These are phyloP conservation scores for Aspergillus ellipticus DNA, from an alignment of 495 filamentous ascomycete genomes.

Conservation along the genomic window DNA sequence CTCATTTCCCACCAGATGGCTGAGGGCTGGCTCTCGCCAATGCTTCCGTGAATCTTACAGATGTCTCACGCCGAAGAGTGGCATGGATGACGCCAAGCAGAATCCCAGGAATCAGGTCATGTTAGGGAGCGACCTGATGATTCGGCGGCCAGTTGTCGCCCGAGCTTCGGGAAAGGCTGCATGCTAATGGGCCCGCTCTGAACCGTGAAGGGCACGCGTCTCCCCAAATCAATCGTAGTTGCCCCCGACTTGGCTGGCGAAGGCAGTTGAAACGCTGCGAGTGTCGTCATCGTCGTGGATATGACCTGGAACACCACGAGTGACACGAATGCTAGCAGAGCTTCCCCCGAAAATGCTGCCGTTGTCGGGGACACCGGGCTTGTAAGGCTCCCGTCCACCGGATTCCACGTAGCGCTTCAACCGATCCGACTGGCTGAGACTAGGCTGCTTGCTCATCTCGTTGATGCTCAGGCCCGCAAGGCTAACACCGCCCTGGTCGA, in stretches of 20 bases:
- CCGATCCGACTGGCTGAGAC: conserved; percentile 80
- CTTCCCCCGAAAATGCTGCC: conserved; percentile 75
- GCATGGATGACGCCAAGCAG: conserved; percentile 10
- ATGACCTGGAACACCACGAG: conserved; percentile 47
- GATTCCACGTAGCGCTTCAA: conserved; percentile 87
- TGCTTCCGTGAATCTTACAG: conserved; percentile 13
- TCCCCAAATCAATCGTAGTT: conserved; percentile 74
- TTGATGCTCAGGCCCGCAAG: conserved; percentile 76
- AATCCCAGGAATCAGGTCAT: conserved; percentile 15
- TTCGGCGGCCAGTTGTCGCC: conserved; percentile 14
- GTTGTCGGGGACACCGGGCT: conserved; percentile 46
- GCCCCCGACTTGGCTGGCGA: conserved; percentile 89
- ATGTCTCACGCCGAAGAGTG: conserved; percentile 8
- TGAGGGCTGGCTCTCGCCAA: conserved; percentile 14
- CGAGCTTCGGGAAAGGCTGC: conserved; percentile 11
- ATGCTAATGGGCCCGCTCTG: conserved; percentile 15
- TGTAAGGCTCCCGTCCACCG: conserved; percentile 53
- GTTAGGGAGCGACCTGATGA: conserved; percentile 10
- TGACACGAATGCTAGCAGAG: conserved; percentile 55
- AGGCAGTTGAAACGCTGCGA: conserved; percentile 90
- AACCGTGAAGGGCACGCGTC: conserved; percentile 6
- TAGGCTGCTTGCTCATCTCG: conserved; percentile 69
- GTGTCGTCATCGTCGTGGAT: conserved; percentile 78
- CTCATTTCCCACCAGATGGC: conserved; percentile 12
- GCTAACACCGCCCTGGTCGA: conserved; percentile 81